phyloP scores from a whole-genome alignment of 495 filamentous ascomycete genomes.

The Aspergillus nanangensis region DNA sequence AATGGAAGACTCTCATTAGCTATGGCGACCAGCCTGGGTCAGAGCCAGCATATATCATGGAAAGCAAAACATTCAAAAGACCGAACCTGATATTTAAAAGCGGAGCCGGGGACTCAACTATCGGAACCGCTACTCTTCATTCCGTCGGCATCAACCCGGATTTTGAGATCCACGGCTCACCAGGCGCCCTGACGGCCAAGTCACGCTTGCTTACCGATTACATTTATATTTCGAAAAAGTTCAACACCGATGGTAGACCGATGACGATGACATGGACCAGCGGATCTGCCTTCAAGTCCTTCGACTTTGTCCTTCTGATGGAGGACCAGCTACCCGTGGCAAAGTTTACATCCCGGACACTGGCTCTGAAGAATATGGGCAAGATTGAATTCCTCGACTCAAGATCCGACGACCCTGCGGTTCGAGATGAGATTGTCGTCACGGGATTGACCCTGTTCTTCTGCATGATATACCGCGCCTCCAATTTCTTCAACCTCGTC shows the following conservation, averaged over 20 bases:
- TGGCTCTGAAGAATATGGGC: slow-evolving; percentile 24
- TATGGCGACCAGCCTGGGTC: no score
- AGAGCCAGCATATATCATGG: slow-evolving; percentile 16
- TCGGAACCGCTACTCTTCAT: slow-evolving; percentile 23
- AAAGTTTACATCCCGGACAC: slow-evolving; percentile 19
- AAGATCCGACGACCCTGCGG: slow-evolving; percentile 7
- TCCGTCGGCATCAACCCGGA: slow-evolving; percentile 24
- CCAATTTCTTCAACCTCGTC: slow-evolving; percentile 21
- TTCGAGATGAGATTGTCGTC: slow-evolving; percentile 31
- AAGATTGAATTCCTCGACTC: slow-evolving; percentile 28
- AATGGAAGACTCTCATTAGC: slow-evolving; percentile 18
- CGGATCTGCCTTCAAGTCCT: slow-evolving; percentile 21
- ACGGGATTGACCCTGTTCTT: slow-evolving; percentile 25
- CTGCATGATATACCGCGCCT: slow-evolving; percentile 21
- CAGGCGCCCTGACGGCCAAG: slow-evolving; percentile 22
- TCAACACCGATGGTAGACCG: slow-evolving; percentile 13
- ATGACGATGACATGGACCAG: slow-evolving; percentile 29
- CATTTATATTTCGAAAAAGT: slow-evolving; percentile 23
- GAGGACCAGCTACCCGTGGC: slow-evolving; percentile 26
- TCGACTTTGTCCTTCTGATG: slow-evolving; percentile 33
- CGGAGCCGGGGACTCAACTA: slow-evolving; percentile 3
- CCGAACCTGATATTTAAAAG: slow-evolving; percentile 11
- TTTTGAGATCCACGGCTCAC: slow-evolving; percentile 20
- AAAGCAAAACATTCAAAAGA: slow-evolving; percentile 10
- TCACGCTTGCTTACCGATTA: slow-evolving; percentile 26